Evolutionary conservation across 305 asterid species (phyloP).

Genomic region (Salvia sclarea): DNA sequence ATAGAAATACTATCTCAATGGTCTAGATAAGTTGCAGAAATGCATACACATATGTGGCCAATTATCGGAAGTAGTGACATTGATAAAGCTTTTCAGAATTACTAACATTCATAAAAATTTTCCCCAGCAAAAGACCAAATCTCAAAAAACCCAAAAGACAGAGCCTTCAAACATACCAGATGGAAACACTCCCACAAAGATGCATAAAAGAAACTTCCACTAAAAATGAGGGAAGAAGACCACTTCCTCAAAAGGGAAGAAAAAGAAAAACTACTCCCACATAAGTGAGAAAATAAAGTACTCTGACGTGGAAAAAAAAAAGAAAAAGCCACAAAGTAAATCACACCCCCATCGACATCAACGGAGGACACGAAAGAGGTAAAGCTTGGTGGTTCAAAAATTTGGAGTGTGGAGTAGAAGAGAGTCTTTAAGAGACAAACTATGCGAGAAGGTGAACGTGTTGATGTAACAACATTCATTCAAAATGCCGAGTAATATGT

Average conservation of each 20-base stretch:
- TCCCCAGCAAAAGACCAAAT: background rate
- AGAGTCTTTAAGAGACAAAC: no score
- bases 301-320: background rate
- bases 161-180: background rate
- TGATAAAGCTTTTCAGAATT: background rate
- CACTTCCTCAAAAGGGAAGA: background rate
- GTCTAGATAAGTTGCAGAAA: background rate
- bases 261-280: background rate
- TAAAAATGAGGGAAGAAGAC: background rate
- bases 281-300: background rate
- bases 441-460: background rate
- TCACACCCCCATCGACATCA: background rate
- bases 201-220: background rate
- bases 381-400: no score
- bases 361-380: background rate
- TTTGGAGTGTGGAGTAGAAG: no score
- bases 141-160: background rate
- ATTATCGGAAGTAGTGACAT: background rate
- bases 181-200: background rate
- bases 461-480: background rate
- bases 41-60: background rate
- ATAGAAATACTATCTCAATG: background rate
- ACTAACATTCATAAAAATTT: background rate
- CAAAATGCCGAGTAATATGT: slow-evolving; percentile 1
- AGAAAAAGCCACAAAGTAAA: background rate